Base-by-base conservation (phyloP, 768 basidiomycete species). In the Dentipellis fragilis region DNA sequence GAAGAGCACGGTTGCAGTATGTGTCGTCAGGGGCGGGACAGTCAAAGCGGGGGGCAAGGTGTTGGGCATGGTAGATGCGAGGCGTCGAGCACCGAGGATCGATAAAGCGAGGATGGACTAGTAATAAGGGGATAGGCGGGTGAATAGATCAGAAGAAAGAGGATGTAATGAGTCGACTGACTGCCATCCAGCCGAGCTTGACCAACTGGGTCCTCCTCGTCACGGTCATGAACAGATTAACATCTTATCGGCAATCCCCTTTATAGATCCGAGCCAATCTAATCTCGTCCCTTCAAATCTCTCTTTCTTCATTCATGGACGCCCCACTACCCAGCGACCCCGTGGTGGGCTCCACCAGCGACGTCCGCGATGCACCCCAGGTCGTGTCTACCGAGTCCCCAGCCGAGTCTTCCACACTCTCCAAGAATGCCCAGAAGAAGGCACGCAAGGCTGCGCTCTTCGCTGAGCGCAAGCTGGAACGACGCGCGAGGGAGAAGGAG, bases 1-100 rank as follows among this genome's bases (percentile, higher is more conserved):
- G 68, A 95, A 92, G 64, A 95, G 86, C 59, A 95, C 81, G 0
- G 90, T 93, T 8, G 90, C 89, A 8, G 88, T 84, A 69, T 95
- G 93, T 59, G 78, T 81, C 39, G 72, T 64, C 42, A 72, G 65
- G 10, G 89, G 74, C 38, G 55, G 22, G 46, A 61, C n/a, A 4
- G 54, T 38, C 19, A 61, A 51, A 6, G 54, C 29, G 23, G n/a
- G 29, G 7, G 46, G 60, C 19, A 46, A 4, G 10, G 7, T n/a
- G 10, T 10, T 39, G 23, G 55, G 39, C 60, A 61, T 61, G 23
- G 36, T 35, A 12, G 52, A 42, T 9, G 40, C 39, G 21, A 46
- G 23, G 37, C 52, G 52, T 10, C 52, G 52, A 11, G 34, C 22
- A 34, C 21, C 40, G 39, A 21, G 40, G 36, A 36, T 21, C 10